These are phyloP conservation scores for Clavispora santaluciae DNA, from an alignment of 805 yeast genomes.

Conservation along the genomic window DNA sequence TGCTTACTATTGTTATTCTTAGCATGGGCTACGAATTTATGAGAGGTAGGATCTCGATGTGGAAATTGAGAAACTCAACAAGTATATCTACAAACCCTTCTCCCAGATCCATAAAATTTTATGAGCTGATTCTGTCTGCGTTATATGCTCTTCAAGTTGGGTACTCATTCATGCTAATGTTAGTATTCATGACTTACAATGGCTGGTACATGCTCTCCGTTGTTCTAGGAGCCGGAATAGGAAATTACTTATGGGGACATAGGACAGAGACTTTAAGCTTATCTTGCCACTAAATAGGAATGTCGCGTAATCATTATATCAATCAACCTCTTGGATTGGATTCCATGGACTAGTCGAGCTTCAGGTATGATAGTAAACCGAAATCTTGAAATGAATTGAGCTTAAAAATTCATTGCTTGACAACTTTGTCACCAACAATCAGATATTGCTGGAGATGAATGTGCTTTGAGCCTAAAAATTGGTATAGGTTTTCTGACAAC, in stretches of 20 bases:
- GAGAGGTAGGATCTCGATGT: slow-evolving; percentile 23
- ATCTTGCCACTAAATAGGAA: slow-evolving; percentile 2
- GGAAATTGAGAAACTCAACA: slow-evolving; percentile 20
- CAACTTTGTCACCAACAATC: too few species aligned
- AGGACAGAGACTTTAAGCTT: background rate
- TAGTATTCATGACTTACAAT: slow-evolving; percentile 81
- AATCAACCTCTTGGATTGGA: too few species aligned
- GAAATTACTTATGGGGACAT: slow-evolving; percentile 58
- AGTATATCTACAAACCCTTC: background rate
- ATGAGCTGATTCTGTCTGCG: slow-evolving; percentile 32
- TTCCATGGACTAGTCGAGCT: too few species aligned
- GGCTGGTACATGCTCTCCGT: slow-evolving; percentile 81
- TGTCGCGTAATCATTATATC: too few species aligned
- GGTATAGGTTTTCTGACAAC: too few species aligned
- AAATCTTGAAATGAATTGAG: too few species aligned
- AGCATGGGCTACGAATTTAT: slow-evolving; percentile 60
- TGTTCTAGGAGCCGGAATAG: slow-evolving; percentile 65
- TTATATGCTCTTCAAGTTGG: slow-evolving; percentile 64
- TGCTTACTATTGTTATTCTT: slow-evolving; percentile 43
- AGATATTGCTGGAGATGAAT: too few species aligned
- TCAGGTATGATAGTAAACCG: too few species aligned
- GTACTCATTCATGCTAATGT: slow-evolving; percentile 69
- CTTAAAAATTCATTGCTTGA: too few species aligned
- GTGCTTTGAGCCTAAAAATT: too few species aligned
- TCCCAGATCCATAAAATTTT: slow-evolving; percentile 1